phyloP scores from a whole-genome alignment of 2,329 filamentous ascomycete species.

The Fusarium neocosmosporiellum region DNA sequence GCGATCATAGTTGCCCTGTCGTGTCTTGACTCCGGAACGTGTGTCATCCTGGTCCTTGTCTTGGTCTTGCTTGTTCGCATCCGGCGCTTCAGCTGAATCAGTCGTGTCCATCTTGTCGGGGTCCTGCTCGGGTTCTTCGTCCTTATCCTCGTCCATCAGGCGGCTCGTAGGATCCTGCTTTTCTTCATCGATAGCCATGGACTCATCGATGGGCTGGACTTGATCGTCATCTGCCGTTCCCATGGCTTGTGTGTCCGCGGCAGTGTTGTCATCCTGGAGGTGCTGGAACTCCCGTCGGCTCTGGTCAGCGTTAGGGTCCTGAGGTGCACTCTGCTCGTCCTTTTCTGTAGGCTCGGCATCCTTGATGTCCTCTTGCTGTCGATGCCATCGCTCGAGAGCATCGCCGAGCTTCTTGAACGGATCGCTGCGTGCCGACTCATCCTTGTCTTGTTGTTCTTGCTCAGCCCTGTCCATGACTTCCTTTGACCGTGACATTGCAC shows the following conservation, averaged over 20 bases:
- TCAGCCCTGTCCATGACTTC: conserved; percentile 62
- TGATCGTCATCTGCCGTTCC: conserved; percentile 91
- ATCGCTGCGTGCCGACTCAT: conserved; percentile 62
- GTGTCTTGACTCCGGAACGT: conserved; percentile 69
- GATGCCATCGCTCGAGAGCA: conserved; percentile 91
- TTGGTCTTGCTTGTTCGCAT: conserved; percentile 56
- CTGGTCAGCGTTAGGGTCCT: conserved; percentile 66
- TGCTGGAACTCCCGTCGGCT: conserved; percentile 91
- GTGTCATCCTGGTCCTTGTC: conserved; percentile 64
- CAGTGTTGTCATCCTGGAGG: conserved; percentile 82
- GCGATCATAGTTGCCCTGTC: conserved; percentile 67
- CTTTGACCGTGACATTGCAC: conserved; percentile 61
- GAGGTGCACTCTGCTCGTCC: conserved; percentile 52
- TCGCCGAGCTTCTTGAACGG: conserved; percentile 96
- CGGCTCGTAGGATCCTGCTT: conserved; percentile 62
- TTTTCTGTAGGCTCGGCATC: conserved; percentile 60
- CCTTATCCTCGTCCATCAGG: conserved; percentile 66
- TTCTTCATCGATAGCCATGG: conserved; percentile 85
- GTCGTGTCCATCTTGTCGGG: conserved; percentile 58
- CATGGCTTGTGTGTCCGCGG: conserved; percentile 90
- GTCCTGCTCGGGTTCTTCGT: conserved; percentile 56
- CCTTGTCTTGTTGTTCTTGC: conserved; percentile 53
- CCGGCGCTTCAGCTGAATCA: conserved; percentile 49
- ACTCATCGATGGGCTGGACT: conserved; percentile 84
- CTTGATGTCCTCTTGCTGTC: conserved; percentile 85